Percentiles rank a stretch among this genome's conserved stretches.
Conservation (phyloP, 2,329 filamentous ascomycete genomes). For the Colletotrichum sp. region DNA sequence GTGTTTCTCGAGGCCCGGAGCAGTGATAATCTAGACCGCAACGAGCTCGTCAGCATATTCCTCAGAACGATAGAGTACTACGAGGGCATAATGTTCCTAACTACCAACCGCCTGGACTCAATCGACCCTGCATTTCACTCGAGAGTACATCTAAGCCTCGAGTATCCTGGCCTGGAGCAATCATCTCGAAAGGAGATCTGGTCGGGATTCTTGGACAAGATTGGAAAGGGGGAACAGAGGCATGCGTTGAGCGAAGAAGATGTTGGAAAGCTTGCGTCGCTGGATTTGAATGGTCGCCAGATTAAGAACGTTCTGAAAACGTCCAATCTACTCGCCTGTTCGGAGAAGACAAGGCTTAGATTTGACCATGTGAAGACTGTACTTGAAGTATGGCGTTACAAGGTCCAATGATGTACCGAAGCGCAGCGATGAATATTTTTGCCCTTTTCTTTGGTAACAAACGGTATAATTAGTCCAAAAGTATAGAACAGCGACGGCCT, state of each 20-base stretch:
- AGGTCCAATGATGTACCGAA: neutral
- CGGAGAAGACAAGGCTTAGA: neutral
- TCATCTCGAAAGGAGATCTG: neutral
- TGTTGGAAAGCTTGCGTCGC: neutral
- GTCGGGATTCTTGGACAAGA: neutral
- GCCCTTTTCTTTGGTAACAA: neutral
- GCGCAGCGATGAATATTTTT: neutral
- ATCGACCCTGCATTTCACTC: constrained; percentile 37
- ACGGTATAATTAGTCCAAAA: neutral
- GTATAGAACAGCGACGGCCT: fast-evolving
- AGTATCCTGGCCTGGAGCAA: neutral
- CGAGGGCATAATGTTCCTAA: constrained; percentile 40
- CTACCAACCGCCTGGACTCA: constrained; percentile 41
- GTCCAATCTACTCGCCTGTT: neutral
- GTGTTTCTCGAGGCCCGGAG: constrained; percentile 75
- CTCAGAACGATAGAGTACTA: constrained; percentile 40
- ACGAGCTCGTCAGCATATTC: constrained; percentile 36
- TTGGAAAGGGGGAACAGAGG: neutral
- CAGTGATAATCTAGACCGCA: constrained; percentile 52
- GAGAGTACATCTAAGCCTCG: neutral
- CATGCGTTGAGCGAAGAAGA: neutral
- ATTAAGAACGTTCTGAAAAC: neutral
- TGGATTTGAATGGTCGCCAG: neutral
- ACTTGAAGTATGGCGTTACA: neutral
- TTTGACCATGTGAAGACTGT: neutral